Percentiles rank a stretch among this genome's conserved stretches.
Evolutionary conservation across 108 stramenopile genomes (phyloP).

Genomic region (Nitzschia palea): DNA sequence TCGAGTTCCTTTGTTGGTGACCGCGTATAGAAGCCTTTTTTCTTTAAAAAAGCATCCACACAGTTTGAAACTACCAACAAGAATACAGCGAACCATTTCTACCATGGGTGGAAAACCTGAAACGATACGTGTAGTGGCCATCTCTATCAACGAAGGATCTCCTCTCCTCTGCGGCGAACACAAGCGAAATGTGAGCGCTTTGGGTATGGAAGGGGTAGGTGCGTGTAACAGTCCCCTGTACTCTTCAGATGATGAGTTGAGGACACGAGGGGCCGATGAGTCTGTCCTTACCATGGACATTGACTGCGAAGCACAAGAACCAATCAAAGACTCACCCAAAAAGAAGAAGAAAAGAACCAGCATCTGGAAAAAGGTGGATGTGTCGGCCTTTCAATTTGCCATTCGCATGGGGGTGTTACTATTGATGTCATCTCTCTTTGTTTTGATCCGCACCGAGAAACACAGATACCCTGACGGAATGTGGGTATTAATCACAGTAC

Average conservation of each 20-base stretch:
- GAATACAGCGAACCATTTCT: too few species aligned
- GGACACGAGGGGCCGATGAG: background rate
- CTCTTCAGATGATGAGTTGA: background rate
- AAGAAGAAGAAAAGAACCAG: slow-evolving; percentile 10
- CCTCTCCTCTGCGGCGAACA: too few species aligned
- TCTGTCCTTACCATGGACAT: background rate
- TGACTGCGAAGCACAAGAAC: background rate
- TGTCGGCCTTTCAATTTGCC: slow-evolving; percentile 26
- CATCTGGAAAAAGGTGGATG: slow-evolving; percentile 19
- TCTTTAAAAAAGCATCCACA: too few species aligned
- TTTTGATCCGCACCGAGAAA: slow-evolving; percentile 8
- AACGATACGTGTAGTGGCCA: too few species aligned
- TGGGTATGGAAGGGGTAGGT: too few species aligned
- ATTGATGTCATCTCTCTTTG: slow-evolving; percentile 26
- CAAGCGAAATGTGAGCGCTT: too few species aligned
- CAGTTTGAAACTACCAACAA: too few species aligned
- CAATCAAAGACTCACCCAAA: background rate
- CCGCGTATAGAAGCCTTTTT: too few species aligned
- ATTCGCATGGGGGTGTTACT: slow-evolving; percentile 25
- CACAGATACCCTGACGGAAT: slow-evolving; percentile 20
- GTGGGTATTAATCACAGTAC: slow-evolving; percentile 36
- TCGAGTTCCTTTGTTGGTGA: too few species aligned
- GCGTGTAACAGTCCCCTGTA: too few species aligned
- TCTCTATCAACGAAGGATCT: too few species aligned
- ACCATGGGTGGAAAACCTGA: too few species aligned